phyloP scores from a whole-genome alignment of 148 eudicot genomes.

The Amaranthus hypochondriacus region DNA sequence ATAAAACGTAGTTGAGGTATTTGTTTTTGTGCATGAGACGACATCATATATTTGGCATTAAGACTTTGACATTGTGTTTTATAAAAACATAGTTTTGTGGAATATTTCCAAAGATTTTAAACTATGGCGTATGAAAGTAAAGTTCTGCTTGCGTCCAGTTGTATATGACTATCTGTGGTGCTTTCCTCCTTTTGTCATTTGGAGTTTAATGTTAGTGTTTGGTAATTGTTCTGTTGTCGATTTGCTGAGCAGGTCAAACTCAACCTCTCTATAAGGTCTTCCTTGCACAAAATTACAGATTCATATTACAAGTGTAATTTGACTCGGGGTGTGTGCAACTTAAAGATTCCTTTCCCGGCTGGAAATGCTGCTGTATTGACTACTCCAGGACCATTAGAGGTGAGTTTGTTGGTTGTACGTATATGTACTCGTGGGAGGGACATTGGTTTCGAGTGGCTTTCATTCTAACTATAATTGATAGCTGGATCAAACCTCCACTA shows the following conservation, averaged over 20 bases:
- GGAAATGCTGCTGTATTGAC: slow-evolving; percentile 65
- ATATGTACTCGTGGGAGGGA: neutral
- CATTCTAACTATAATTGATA: neutral
- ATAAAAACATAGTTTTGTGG: no score
- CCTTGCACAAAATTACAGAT: slow-evolving; percentile 43
- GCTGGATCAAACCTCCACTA: neutral
- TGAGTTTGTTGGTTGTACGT: slow-evolving; percentile 16
- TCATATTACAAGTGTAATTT: slow-evolving; percentile 58
- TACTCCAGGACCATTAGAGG: slow-evolving; percentile 57
- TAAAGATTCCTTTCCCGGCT: slow-evolving; percentile 41
- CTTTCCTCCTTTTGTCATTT: slow-evolving; percentile 11
- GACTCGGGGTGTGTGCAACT: slow-evolving; percentile 46
- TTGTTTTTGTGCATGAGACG: no score
- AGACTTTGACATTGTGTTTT: no score
- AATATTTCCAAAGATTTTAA: no score
- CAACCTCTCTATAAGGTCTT: slow-evolving; percentile 36
- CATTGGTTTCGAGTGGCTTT: neutral
- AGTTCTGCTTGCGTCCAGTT: neutral
- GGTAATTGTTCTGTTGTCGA: slow-evolving; percentile 7
- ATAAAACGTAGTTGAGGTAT: no score
- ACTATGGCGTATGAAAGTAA: neutral
- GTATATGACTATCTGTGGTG: neutral
- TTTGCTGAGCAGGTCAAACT: slow-evolving; percentile 51
- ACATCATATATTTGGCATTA: no score
- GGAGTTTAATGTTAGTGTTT: neutral